Conservation (phyloP, 495 filamentous ascomycete species). For the Trypethelium eluteriae region DNA sequence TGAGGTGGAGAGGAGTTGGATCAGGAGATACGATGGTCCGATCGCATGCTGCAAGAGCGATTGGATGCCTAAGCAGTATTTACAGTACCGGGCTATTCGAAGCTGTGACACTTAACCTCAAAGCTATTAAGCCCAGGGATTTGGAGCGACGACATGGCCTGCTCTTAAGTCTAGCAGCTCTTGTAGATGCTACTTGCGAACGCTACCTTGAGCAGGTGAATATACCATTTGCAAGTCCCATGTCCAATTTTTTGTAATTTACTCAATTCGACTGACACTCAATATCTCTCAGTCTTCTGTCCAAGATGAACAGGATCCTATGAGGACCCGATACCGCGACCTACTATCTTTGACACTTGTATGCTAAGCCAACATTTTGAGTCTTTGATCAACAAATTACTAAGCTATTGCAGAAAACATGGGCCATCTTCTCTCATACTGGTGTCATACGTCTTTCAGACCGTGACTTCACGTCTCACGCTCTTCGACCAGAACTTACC, state of each 20-base stretch:
- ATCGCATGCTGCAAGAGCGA: conserved; percentile 59
- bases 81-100: conserved; percentile 21
- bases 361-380: background rate
- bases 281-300: background rate
- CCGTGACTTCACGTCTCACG: conserved; percentile 3
- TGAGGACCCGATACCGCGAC: background rate
- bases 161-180: conserved; percentile 22
- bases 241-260: background rate
- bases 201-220: background rate
- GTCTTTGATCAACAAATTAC: background rate
- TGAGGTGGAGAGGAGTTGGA: conserved; percentile 83
- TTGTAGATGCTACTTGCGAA: conserved; percentile 14
- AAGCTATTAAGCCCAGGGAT: conserved; percentile 19
- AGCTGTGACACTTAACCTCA: conserved; percentile 20
- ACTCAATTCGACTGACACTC: background rate
- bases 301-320: background rate
- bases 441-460: background rate
- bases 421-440: background rate
- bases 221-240: background rate
- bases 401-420: background rate
- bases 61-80: conserved; percentile 52
- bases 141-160: conserved; percentile 35
- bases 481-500: conserved; percentile 15
- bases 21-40: conserved; percentile 66
- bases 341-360: background rate